phyloP scores from a whole-genome alignment of 202 grass and related monocot genomes.

The Dendrocalamus latiflorus region DNA sequence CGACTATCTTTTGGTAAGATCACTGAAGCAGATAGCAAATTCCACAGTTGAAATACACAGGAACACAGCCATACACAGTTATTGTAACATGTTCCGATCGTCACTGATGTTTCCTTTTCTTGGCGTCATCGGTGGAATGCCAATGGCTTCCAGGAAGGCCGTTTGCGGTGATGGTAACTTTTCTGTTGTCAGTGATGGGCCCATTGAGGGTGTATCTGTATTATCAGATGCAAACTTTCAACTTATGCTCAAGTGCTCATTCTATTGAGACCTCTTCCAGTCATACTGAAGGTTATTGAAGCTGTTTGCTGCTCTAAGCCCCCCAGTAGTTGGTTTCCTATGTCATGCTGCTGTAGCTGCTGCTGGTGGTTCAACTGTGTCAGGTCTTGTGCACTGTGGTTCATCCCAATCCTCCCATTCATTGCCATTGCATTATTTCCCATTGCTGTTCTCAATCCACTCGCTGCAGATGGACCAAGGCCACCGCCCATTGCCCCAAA shows the following conservation, averaged over 20 bases:
- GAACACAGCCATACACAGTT: slow-evolving; percentile 30
- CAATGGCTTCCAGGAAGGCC: slow-evolving; percentile 9
- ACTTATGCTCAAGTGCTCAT: slow-evolving; percentile 21
- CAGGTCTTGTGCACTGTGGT: slow-evolving; percentile 58
- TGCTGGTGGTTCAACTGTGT: slow-evolving; percentile 47
- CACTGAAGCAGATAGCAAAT: not conserved
- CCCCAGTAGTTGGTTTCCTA: slow-evolving; percentile 54
- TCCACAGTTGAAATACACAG: slow-evolving; percentile 34
- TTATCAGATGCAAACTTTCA: slow-evolving; percentile 4
- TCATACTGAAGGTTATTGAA: slow-evolving; percentile 74
- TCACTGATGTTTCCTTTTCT: slow-evolving; percentile 21
- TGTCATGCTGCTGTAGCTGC: slow-evolving; percentile 59
- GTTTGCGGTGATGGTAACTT: slow-evolving; percentile 1
- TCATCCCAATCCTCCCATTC: slow-evolving; percentile 62
- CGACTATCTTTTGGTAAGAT: not conserved
- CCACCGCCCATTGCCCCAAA: slow-evolving; percentile 32
- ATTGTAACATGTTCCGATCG: slow-evolving; percentile 33
- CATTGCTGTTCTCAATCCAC: slow-evolving; percentile 37
- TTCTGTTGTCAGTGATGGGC: slow-evolving; percentile 22
- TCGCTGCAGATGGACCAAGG: slow-evolving; percentile 21
- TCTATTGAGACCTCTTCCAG: slow-evolving; percentile 61
- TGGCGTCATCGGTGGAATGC: slow-evolving; percentile 18
- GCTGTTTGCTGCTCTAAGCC: slow-evolving; percentile 62
- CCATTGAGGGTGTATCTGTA: slow-evolving; percentile 10
- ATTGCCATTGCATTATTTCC: slow-evolving; percentile 47